Evolutionary conservation across 2,329 filamentous ascomycete species (phyloP), one percentile per base, ranked within the genome.

Genomic region (Epichloe baconii): DNA sequence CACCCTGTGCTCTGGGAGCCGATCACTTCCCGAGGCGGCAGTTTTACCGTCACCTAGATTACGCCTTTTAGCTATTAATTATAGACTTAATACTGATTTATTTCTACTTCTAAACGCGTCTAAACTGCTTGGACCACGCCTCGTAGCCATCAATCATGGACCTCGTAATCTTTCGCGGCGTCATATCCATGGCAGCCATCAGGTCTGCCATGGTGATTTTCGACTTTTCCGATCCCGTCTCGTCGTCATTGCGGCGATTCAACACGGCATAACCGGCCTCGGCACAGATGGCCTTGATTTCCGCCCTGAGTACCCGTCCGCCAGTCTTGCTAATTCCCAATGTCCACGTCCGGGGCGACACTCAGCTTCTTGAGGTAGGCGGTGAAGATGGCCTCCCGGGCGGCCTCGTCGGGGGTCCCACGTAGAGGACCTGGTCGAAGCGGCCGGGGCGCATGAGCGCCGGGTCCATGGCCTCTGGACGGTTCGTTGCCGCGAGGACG

Each of bases 401-500:
- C 88, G 7, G 78, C 71, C 44, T 76, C 68, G 61, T 88, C 0
- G 91, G 91, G 91, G 88, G 85, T 0, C 87, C 86, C 43, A 96
- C 87, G 64, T 95, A 95, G 44, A 95, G 78, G 36, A 89, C 76
- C 57, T 85, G 79, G 61, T 95, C 88, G 65, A 97, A 87, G 31
- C 91, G 79, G 1, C 91, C 91, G 0, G 88, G 86, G 1, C 91
- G 80, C 62, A 95, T 79, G 36, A 97, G 75, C 1, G 91, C 91
- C 1, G 87, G 80, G 63, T 97, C 91, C 19, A 97, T 78, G 2
- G 83, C 77, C 60, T 95, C 86, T 0, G 91, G 91, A 49, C 88
- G 82, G 68, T 97, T 97, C 0, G 91, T 97, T 2, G 91, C 91
- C 0, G 88, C 91, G 17, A 97, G 79, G 14, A 96, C 84, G 53